Conservation (phyloP, 2,329 filamentous ascomycete species). For the Xylaria sp. region DNA sequence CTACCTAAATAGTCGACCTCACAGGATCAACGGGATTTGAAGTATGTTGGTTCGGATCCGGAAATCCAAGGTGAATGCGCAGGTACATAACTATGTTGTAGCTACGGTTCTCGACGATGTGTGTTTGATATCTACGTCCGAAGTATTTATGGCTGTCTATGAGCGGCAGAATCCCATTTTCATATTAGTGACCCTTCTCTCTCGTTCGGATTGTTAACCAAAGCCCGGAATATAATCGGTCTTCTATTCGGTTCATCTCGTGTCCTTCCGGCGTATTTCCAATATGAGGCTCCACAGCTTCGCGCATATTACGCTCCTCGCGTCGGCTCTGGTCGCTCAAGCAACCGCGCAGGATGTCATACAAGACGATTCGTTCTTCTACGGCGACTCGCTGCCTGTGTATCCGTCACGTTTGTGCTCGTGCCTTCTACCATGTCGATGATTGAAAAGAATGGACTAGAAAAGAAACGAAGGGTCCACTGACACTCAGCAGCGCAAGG, state of each 20-base stretch:
- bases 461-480: neutral
- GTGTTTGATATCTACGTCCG: too few relatives aligned
- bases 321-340: neutral
- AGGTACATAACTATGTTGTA: neutral
- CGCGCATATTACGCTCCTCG: neutral
- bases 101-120: too few relatives aligned
- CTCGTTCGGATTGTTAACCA: neutral
- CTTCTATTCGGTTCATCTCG: neutral
- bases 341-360: slow-evolving; percentile 26
- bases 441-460: neutral
- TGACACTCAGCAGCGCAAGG: slow-evolving; percentile 27
- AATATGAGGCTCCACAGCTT: neutral
- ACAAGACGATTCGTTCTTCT: slow-evolving; percentile 32
- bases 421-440: neutral
- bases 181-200: neutral
- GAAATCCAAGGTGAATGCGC: neutral
- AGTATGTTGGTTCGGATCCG: neutral
- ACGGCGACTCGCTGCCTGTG: slow-evolving; percentile 35
- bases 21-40: neutral
- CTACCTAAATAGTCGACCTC: neutral
- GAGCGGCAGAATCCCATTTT: neutral
- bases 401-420: slow-evolving; percentile 31
- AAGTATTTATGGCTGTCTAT: neutral
- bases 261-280: neutral
- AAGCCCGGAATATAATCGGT: too few relatives aligned